Evolutionary conservation across 805 yeast species (phyloP).

Genomic region (Candida boleticola): DNA sequence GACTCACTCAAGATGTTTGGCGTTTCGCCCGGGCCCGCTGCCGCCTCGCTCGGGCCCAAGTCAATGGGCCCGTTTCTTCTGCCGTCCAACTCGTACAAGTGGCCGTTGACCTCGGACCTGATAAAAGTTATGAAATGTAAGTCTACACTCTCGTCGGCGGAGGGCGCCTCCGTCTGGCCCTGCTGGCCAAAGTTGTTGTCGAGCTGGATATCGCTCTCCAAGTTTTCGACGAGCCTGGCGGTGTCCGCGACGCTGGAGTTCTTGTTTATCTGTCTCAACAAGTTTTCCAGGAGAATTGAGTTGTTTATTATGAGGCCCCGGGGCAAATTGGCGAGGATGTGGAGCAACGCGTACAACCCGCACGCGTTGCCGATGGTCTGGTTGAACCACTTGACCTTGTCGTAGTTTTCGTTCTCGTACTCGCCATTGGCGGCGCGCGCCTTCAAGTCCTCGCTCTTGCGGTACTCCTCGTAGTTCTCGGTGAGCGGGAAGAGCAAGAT

Average conservation of each 20-base stretch:
- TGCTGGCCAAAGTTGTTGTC: constrained; percentile 45
- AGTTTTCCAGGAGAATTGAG: constrained; percentile 24
- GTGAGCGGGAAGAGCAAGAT: constrained; percentile 84
- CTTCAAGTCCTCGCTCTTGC: constrained; percentile 18
- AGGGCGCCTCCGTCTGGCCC: constrained; percentile 71
- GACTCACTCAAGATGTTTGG: constrained; percentile 48
- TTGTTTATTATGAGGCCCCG: constrained; percentile 41
- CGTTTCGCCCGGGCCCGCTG: constrained; percentile 20
- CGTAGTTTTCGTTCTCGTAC: constrained; percentile 25
- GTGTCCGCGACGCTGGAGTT: constrained; percentile 30
- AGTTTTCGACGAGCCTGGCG: constrained; percentile 43
- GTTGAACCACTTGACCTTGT: constrained; percentile 65
- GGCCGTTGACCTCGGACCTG: constrained; percentile 48
- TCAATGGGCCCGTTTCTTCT: constrained; percentile 74
- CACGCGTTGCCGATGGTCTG: constrained; percentile 89
- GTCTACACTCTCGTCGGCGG: constrained; percentile 48
- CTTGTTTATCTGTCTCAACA: constrained; percentile 15
- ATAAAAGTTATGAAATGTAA: constrained; percentile 79
- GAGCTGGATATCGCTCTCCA: constrained; percentile 40
- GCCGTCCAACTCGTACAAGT: constrained; percentile 85
- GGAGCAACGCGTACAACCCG: constrained; percentile 87
- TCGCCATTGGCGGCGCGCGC: neutral
- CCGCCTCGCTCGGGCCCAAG: constrained; percentile 39
- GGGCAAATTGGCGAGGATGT: constrained; percentile 49
- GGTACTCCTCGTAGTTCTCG: constrained; percentile 51